Evolutionary conservation across 163 green algal species (phyloP).

Genomic region (Chlorella variabilis): DNA sequence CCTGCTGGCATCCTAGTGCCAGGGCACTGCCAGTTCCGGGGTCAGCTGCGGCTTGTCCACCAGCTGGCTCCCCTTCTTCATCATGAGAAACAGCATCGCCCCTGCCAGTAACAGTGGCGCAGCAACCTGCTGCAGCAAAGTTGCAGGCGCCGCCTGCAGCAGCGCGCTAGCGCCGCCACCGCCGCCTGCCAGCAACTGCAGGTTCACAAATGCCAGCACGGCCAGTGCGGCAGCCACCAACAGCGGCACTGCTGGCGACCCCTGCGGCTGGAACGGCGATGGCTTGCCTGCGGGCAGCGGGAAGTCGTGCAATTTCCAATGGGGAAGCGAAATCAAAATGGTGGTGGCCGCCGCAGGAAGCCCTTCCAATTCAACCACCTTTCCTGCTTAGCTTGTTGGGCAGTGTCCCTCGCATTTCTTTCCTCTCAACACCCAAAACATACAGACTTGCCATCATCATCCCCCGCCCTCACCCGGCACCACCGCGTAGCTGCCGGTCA

Average conservation of each 20-base stretch:
- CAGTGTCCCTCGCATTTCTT: too few relatives aligned
- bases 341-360: too few relatives aligned
- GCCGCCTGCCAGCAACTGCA: conserved; percentile 20
- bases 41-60: conserved; percentile 76
- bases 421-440: too few relatives aligned
- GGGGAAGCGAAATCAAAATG: too few relatives aligned
- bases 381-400: too few relatives aligned
- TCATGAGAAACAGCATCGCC: conserved; percentile 57
- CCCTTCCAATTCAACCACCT: too few relatives aligned
- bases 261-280: conserved; percentile 48
- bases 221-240: conserved; percentile 33
- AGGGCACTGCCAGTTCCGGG: conserved; percentile 62
- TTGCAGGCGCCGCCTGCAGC: not conserved
- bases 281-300: conserved; percentile 31
- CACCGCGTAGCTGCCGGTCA: conserved; percentile 64
- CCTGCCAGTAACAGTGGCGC: conserved; percentile 59
- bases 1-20: too few relatives aligned
- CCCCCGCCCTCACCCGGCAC: conserved; percentile 6
- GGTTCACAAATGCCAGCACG: conserved; percentile 39
- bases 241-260: conserved; percentile 62
- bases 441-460: not conserved
- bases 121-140: conserved; percentile 50
- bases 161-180: not conserved
- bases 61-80: conserved; percentile 63
- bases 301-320: too few relatives aligned